These are phyloP conservation scores for Nidula microcarpa DNA, from an alignment of 768 basidiomycete species.

Conservation along the genomic window DNA sequence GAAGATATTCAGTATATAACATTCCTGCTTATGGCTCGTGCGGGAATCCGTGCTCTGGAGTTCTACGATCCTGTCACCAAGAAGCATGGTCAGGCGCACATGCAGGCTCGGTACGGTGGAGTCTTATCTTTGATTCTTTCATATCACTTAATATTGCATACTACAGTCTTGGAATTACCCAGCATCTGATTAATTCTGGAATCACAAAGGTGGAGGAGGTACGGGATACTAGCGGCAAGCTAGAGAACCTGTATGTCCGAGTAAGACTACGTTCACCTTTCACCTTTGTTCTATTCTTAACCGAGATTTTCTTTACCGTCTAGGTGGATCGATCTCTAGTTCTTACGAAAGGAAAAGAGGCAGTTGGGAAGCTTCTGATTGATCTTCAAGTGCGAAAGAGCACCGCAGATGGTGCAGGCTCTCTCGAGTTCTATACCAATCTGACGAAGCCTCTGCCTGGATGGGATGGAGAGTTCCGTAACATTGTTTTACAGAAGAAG, in stretches of 20 bases:
- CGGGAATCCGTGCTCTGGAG: conserved; percentile 75
- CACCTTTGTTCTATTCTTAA: conserved; percentile 1
- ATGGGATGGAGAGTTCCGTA: conserved; percentile 74
- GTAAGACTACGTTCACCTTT: conserved; percentile 30
- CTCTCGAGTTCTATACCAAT: conserved; percentile 75
- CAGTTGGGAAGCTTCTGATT: conserved; percentile 70
- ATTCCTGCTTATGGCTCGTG: conserved; percentile 85
- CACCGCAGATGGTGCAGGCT: conserved; percentile 78
- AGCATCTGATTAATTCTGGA: conserved; percentile 69
- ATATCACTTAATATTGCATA: conserved; percentile 3
- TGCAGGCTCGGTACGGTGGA: conserved; percentile 71
- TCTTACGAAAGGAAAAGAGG: conserved; percentile 59
- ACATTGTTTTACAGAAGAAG: conserved; percentile 78
- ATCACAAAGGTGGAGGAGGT: conserved; percentile 71
- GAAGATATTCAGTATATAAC: conserved; percentile 81
- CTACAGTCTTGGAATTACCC: conserved; percentile 74
- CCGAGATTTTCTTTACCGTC: neutral
- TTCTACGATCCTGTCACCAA: conserved; percentile 77
- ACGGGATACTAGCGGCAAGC: conserved; percentile 48
- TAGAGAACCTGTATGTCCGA: conserved; percentile 68
- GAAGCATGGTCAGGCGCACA: conserved; percentile 88
- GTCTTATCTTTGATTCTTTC: neutral
- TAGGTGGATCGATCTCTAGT: conserved; percentile 77
- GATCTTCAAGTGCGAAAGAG: conserved; percentile 84
- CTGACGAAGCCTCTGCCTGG: conserved; percentile 69